Base-by-base conservation (phyloP, 2,329 filamentous ascomycete species). In the Knoxdaviesia capensis region DNA sequence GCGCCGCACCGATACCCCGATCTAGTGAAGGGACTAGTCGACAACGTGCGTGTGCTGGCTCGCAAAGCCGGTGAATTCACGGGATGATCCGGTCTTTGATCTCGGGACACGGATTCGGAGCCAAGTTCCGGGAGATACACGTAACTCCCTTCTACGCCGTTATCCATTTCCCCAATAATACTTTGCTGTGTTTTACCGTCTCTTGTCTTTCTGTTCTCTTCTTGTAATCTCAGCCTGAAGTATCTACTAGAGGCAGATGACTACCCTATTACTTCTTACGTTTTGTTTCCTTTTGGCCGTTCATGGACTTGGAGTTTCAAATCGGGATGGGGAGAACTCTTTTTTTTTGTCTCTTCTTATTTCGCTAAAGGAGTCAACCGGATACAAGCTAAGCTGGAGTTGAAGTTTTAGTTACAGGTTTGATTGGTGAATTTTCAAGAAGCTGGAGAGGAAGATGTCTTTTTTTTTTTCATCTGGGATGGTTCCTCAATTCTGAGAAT, bases 21-120 rank as follows among this genome's bases (percentile, higher is more conserved):
- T 38, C 58, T 88, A 9, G 71, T 90, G 3, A 75, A 80, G 46
- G 80, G 78, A 1, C 71, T 90, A 47, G 59, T 88, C 43, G 78
- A 86, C 55, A 88, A 90, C 49, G 64, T 81, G 34, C 66, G 74
- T 11, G 63, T 76, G 31, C 58, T 83, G 33, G 66, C 70, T 0
- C 58, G 63, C 38, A 63, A 62, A 44, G 59, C 57, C 33, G 51
- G 51, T 30, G 60, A 62, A 1, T 53, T 60, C 31, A 29, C 36
- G 8, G 34, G 30, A 28, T 11, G 30, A 11, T 34, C n/a, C 7
- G 10, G 3, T 34, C 30, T 29, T 6, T 34, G 8, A 9, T 9
- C 34, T 35, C 8, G 8, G 34, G 11, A 35, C 8, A 11, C 34
- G 34, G 11, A 35, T 11, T 3, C 20, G 20, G 20, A 20, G 20